Conservation (phyloP, 352 stramenopile species). For the Globisporangium uncinulatum region DNA sequence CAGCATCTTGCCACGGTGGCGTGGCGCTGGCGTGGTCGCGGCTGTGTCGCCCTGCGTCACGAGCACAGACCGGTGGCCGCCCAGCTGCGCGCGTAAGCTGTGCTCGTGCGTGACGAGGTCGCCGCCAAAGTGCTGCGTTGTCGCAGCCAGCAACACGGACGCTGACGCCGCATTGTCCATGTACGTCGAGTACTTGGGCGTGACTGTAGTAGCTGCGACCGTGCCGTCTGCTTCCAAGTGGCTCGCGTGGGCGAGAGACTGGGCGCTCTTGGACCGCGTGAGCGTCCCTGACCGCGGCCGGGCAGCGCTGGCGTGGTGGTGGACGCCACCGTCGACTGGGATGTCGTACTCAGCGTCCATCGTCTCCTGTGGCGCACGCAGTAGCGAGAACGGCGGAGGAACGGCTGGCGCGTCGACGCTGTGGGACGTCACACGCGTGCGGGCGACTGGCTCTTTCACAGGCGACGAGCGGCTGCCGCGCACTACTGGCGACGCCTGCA, state of each 20-base stretch:
- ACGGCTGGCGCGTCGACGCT: constrained; percentile 11
- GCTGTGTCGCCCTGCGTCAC: constrained; percentile 23
- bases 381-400: constrained; percentile 11
- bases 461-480: constrained; percentile 24
- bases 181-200: constrained; percentile 71
- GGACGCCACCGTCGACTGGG: constrained; percentile 28
- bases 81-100: constrained; percentile 55
- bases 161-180: constrained; percentile 59
- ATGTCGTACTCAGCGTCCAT: constrained; percentile 71
- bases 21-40: constrained; percentile 21
- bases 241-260: constrained; percentile 33
- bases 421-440: constrained; percentile 6
- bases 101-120: constrained; percentile 81
- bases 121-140: constrained; percentile 81
- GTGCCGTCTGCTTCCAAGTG: not conserved
- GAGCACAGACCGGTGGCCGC: constrained; percentile 66
- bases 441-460: constrained; percentile 2
- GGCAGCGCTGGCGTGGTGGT: constrained; percentile 10
- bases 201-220: constrained; percentile 6
- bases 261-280: constrained; percentile 66
- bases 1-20: constrained; percentile 65
- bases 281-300: constrained; percentile 50
- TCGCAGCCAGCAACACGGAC: constrained; percentile 69
- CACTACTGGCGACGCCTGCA: constrained; percentile 39
- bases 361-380: constrained; percentile 45